phyloP scores from a whole-genome alignment of 1,284 basidiomycete genomes.

The Lignosus rhinocerotis region DNA sequence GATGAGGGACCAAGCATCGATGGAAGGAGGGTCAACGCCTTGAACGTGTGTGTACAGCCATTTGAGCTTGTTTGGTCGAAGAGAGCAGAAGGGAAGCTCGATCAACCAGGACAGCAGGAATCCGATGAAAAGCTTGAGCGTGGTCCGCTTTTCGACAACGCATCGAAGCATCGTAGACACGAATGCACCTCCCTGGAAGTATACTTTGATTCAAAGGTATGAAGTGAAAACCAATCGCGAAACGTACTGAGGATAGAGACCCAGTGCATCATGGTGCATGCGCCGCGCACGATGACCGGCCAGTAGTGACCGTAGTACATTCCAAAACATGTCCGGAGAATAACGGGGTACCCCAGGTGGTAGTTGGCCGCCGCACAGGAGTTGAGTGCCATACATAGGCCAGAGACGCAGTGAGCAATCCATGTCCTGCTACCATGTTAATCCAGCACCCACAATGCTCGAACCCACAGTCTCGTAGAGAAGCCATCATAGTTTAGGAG shows the following conservation, averaged over 20 bases:
- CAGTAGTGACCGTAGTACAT: slow-evolving; percentile 44
- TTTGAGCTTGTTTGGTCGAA: slow-evolving; percentile 45
- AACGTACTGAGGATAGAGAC: slow-evolving; percentile 34
- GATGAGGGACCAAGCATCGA: slow-evolving; percentile 44
- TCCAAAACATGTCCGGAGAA: slow-evolving; percentile 45
- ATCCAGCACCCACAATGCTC: slow-evolving; percentile 32
- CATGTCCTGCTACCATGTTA: slow-evolving; percentile 37
- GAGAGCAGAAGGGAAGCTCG: slow-evolving; percentile 44
- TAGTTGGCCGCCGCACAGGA: slow-evolving; percentile 44
- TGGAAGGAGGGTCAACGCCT: slow-evolving; percentile 41
- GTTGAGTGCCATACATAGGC: slow-evolving; percentile 33
- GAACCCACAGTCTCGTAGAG: slow-evolving; percentile 25
- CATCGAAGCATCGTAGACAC: slow-evolving; percentile 39
- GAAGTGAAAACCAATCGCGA: background rate
- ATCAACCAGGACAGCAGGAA: slow-evolving; percentile 41
- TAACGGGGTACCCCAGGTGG: slow-evolving; percentile 48
- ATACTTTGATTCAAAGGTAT: slow-evolving; percentile 21
- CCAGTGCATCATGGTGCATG: slow-evolving; percentile 47
- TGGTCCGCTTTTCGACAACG: slow-evolving; percentile 43
- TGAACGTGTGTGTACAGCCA: slow-evolving; percentile 48
- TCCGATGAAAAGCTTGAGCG: slow-evolving; percentile 28
- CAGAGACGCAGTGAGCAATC: slow-evolving; percentile 31
- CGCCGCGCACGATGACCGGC: slow-evolving; percentile 44
- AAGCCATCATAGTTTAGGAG: background rate
- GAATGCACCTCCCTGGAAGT: slow-evolving; percentile 30